Percentiles rank a stretch among this genome's conserved stretches.
Evolutionary conservation across 768 basidiomycete species (phyloP).

Genomic region (Galerina marginata): DNA sequence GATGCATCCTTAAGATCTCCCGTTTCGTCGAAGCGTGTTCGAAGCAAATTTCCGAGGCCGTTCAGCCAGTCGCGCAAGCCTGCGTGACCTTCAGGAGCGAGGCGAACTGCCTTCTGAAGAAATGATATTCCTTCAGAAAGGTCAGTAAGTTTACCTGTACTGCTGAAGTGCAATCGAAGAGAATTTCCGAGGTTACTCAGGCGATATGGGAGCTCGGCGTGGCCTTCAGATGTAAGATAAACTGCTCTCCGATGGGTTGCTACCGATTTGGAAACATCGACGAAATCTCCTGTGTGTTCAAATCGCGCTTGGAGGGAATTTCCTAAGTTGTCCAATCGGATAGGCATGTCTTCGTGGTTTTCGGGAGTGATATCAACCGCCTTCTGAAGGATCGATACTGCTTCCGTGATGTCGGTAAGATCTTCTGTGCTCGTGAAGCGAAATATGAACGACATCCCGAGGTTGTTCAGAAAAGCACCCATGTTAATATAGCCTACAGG

Average conservation of each 20-base stretch:
- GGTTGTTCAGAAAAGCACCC: neutral
- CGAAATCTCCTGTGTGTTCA: neutral
- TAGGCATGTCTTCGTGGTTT: neutral
- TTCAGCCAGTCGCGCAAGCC: neutral
- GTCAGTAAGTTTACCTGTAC: neutral
- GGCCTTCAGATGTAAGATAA: neutral
- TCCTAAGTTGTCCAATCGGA: neutral
- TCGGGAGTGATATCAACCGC: neutral
- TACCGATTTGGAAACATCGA: neutral
- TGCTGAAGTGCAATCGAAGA: neutral
- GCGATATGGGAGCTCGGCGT: neutral
- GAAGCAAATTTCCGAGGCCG: neutral
- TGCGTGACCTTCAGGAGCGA: neutral
- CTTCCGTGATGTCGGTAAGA: neutral
- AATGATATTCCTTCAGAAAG: neutral
- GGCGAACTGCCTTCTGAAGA: neutral
- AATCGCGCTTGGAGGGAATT: neutral
- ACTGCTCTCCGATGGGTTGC: neutral
- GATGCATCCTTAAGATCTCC: slow-evolving; percentile 18
- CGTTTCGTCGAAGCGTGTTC: slow-evolving; percentile 11
- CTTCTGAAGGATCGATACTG: neutral
- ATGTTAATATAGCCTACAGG: neutral
- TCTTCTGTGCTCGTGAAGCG: neutral
- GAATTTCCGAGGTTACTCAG: neutral
- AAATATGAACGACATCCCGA: neutral